Percentiles rank a stretch among this genome's conserved stretches.
Evolutionary conservation across 345 rosid species (phyloP).

Genomic region (Salix caprea): DNA sequence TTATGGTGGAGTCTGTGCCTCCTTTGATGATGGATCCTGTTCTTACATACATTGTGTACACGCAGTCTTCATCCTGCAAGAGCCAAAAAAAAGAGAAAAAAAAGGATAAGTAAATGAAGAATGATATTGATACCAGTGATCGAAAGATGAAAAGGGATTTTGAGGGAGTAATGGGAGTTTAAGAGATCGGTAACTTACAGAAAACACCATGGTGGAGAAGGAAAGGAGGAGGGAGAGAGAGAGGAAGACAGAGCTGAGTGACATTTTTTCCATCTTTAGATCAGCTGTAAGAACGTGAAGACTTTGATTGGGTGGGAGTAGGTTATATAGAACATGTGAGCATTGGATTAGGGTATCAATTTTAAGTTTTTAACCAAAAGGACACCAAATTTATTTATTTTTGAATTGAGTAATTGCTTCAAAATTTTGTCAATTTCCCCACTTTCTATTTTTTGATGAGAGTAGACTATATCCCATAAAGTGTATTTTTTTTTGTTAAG

Average conservation of each 20-base stretch:
- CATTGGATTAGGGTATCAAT: no score
- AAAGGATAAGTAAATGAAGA: not conserved
- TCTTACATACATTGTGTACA: constrained; percentile 60
- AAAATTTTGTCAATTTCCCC: no score
- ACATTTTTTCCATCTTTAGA: not conserved
- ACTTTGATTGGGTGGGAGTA: not conserved
- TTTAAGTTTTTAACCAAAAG: no score
- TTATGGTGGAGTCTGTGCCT: constrained; percentile 66
- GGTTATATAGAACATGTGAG: not conserved
- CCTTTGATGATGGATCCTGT: constrained; percentile 75
- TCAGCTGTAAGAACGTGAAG: not conserved
- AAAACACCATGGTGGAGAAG: not conserved
- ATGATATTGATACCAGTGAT: not conserved
- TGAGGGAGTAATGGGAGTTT: not conserved
- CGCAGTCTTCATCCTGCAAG: constrained; percentile 27
- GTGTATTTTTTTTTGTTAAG: no score
- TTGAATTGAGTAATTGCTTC: no score
- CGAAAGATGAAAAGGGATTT: not conserved
- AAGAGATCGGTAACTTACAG: not conserved
- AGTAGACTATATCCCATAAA: no score
- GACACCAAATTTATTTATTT: no score
- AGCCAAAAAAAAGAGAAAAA: not conserved
- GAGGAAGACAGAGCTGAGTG: not conserved
- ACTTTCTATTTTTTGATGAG: no score
- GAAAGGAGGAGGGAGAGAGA: not conserved